Base-by-base conservation (phyloP, 2,329 filamentous ascomycete genomes). In the Alternaria alternata region DNA sequence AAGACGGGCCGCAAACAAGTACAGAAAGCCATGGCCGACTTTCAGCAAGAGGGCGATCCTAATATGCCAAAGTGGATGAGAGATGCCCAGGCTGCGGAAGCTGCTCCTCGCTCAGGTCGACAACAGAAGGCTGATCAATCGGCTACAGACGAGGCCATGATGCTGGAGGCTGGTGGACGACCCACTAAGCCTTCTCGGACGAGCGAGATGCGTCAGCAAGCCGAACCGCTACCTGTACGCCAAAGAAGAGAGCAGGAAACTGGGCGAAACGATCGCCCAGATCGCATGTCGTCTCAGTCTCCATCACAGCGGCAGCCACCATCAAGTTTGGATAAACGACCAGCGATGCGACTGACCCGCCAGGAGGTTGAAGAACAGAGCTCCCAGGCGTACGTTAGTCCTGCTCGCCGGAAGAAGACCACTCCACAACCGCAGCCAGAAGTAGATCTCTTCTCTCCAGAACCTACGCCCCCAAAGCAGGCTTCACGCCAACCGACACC, bases 41-140 rank as follows among this genome's bases (percentile, higher is more conserved):
- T 98, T 60, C 87, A 88, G 68, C 80, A 84, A 54, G 90, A 89
- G n/a, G 83, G 84, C 26, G 93, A 97, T 72, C 85, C 91, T 3
- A 91, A 78, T 72, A 92, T 97, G 74, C 95, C 95, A 0, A 95
- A 92, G 74, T 99, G 95, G 95, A 97, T 99, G 94, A 89, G 91
- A 69, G 91, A 94, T 58, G 85, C 88, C 3, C 85, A 87, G 57
- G 68, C 65, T 39, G 66, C 68, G 32, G 69, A 73, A 51, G 62
- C 72, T 51, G 73, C 68, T 38, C 71, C 66, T 20, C 61, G 61
- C 24, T 28, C 71, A 43, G 61, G 64, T 34, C 68, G 73, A 46
- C 60, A 62, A 16, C 69, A 68, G 54, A 67, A 54, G 64, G 61
- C 59, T 61, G 65, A 62, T n/a, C 46, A 71, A 55, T 55, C 59